Conservation (phyloP, 1,284 basidiomycete species). For the Malassezia globosa region DNA sequence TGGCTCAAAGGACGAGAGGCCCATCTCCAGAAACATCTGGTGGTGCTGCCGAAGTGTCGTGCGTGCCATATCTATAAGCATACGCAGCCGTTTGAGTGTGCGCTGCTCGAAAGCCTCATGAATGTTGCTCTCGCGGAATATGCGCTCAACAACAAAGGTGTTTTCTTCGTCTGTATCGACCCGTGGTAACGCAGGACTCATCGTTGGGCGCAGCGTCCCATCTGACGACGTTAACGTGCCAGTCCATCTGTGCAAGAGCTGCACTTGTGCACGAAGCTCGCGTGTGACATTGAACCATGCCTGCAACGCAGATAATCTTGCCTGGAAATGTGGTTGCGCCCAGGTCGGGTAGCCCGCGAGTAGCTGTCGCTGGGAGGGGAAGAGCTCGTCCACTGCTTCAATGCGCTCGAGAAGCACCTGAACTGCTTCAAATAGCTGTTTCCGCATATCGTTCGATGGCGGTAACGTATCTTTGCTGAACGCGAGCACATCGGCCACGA, state of each 20-base stretch:
- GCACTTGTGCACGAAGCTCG: slow-evolving; percentile 31
- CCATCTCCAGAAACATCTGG: slow-evolving; percentile 64
- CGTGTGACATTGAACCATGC: slow-evolving; percentile 41
- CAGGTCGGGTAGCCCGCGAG: slow-evolving; percentile 36
- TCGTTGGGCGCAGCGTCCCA: slow-evolving; percentile 1
- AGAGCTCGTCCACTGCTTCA: slow-evolving; percentile 39
- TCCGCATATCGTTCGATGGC: neutral
- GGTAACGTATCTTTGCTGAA: slow-evolving; percentile 51
- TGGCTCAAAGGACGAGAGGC: slow-evolving; percentile 80
- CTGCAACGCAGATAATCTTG: slow-evolving; percentile 38
- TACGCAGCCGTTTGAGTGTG: slow-evolving; percentile 73
- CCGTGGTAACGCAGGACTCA: neutral
- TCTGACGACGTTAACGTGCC: slow-evolving; percentile 24
- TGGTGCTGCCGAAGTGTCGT: slow-evolving; percentile 74
- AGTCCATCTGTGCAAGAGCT: slow-evolving; percentile 42
- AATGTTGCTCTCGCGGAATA: slow-evolving; percentile 89
- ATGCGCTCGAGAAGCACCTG: slow-evolving; percentile 29
- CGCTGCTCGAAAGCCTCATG: slow-evolving; percentile 88
- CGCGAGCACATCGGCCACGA: slow-evolving; percentile 68
- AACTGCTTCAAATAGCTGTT: slow-evolving; percentile 25
- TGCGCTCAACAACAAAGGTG: slow-evolving; percentile 67
- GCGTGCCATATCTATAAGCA: slow-evolving; percentile 73
- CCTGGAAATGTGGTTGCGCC: slow-evolving; percentile 26
- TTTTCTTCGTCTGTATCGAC: slow-evolving; percentile 21
- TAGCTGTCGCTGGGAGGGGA: slow-evolving; percentile 34